Evolutionary conservation across 306 rosid genomes (phyloP), one percentile per base, ranked within the genome.

Genomic region (Trifolium repens): DNA sequence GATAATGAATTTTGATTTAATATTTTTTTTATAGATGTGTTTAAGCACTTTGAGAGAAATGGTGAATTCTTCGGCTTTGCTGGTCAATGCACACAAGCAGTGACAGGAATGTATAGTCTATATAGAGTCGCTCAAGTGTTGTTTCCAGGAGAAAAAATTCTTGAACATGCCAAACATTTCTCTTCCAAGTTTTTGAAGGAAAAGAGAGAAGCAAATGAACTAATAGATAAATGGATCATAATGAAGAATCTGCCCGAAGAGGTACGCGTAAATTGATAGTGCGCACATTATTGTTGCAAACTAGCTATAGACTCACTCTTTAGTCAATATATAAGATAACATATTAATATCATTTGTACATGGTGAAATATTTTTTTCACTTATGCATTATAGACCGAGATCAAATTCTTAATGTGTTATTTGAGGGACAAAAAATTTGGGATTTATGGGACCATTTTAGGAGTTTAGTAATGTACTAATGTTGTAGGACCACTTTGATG

Each of bases 161-260:
- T 96, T 15, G 84, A 85, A 39, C 82, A 86, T 8, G 99, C 96
- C 4, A 92, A 87, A 77, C 53, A 75, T 0, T 90, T 89, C 74
- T 82, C 99, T 0, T 78, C 67, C 7, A 89, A 79, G 42, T 92
- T 90, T 76, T 85, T 96, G 35, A 61, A 80, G 37, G 78, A 83
- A 64, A 92, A 96, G 57, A 82, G 76, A 67, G 96, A 75, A 65
- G 74, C 87, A 10, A 79, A 90, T 78, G 81, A 90, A 69, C 83
- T 96, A 5, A 34, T 90, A 14, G 99, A 96, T 78, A 96, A 96
- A 82, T 96, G 99, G 99, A 87, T 92, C 66, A 96, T 92, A 47
- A 87, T 76, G 54, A 96, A 92, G 77, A 87, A 92, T 69, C 70
- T 96, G 52, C 86, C 96, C 0, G 92, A 82, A 5, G 99, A 96